Base-by-base conservation (phyloP, 495 filamentous ascomycete species). In the Podospora australis region DNA sequence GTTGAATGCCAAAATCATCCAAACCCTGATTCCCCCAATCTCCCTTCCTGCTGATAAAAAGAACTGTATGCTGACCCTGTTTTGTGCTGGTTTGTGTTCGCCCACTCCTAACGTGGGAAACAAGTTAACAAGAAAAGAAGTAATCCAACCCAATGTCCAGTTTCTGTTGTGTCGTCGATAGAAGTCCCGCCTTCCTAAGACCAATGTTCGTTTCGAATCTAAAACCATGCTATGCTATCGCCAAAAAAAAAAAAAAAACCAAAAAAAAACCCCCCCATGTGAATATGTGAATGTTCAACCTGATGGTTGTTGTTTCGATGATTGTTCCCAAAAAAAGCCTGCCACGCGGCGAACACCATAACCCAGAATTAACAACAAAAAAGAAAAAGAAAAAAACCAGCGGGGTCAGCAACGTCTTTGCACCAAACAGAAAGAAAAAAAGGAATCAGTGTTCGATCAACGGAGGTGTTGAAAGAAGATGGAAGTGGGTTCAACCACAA, bases 401-500 rank as follows among this genome's bases (percentile, higher is more conserved):
- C 46, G 48, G 56, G 48, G 55, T 56, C 62, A 64, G 59, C 62
- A 59, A 36, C 44, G 20, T 55, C 49, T 20, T 52, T 44, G 44
- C 53, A 29, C 48, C 40, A 46, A 44, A 40, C 50, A 49, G 42
- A 48, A 25, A 42, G 42, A 46, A 49, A 29, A 43, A 25, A 9
- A 45, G 21, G 48, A 36, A 34, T 40, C 41, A 17, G 40, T 44
- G 30, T 32, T 48, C 52, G 43, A 56, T 54, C 48, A 52, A 52
- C 48, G 48, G 42, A 50, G 39, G 23, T 11, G 13, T 35, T 21
- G 32, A 39, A 56, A 50, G 36, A 44, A 49, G 60, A 63, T 53
- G 50, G 51, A 64, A 58, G 52, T 55, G 50, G 52, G n/a, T 67
- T 53, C 67, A 75, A 75, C 75, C 73, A 78, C 77, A 76, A 77